phyloP scores from a whole-genome alignment of 2,329 filamentous ascomycete genomes.

The Pseudopithomyces maydicus region DNA sequence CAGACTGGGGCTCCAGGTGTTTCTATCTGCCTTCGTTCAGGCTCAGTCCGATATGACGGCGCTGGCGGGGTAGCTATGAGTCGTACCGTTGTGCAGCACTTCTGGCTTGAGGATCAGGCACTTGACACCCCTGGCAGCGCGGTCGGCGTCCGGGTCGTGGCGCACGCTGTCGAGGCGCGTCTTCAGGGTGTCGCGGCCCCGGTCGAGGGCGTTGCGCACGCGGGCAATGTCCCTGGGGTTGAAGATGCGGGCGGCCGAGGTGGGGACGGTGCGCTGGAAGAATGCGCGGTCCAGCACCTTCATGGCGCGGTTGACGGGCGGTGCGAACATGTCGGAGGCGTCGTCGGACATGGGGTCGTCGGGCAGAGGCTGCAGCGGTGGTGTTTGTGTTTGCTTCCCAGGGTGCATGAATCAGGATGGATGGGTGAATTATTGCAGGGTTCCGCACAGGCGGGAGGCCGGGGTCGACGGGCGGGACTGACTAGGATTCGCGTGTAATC shows the following conservation, averaged over 20 bases:
- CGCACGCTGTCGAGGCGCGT: conserved; percentile 67
- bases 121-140: conserved; percentile 54
- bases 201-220: conserved; percentile 69
- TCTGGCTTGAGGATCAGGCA: conserved; percentile 54
- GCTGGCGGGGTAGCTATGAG: conserved; percentile 5
- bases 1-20: conserved; percentile 77
- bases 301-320: conserved; percentile 80
- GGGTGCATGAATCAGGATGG: neutral
- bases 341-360: neutral
- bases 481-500: conserved; percentile 35
- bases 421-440: conserved; percentile 7
- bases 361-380: neutral
- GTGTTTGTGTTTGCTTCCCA: neutral
- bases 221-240: conserved; percentile 76
- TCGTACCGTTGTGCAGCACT: conserved; percentile 45
- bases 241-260: conserved; percentile 78
- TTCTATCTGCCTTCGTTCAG: conserved; percentile 60
- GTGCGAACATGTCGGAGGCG: conserved; percentile 66
- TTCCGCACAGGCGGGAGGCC: conserved; percentile 11
- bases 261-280: conserved; percentile 76
- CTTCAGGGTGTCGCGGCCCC: conserved; percentile 66
- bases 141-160: conserved; percentile 63
- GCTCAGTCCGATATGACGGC: conserved; percentile 31
- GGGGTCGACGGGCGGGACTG: conserved; percentile 15
- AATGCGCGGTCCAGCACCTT: conserved; percentile 80